Conservation (phyloP, 441 rosid genomes). For the Dalechampia spathulata region DNA sequence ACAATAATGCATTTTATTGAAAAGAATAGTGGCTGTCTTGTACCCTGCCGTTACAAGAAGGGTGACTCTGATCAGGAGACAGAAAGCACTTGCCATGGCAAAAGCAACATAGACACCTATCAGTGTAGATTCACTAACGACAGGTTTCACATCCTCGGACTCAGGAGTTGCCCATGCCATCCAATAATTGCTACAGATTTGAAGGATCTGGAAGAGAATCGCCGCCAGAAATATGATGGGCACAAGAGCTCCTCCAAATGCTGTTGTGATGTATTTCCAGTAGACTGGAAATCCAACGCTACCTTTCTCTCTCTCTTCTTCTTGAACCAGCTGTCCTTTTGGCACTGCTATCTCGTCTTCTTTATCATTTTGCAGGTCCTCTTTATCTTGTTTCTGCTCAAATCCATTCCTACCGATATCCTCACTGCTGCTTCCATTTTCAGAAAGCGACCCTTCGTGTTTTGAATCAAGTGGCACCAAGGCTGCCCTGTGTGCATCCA, state of each 20-base stretch:
- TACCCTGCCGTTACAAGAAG: conserved; percentile 54
- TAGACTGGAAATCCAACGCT: conserved; percentile 61
- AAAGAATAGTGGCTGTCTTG: conserved; percentile 22
- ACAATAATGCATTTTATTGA: background rate
- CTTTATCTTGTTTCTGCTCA: too few species aligned
- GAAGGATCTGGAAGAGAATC: conserved; percentile 54
- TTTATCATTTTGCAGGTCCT: conserved; percentile 20
- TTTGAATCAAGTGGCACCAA: conserved; percentile 38
- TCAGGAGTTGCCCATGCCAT: conserved; percentile 90
- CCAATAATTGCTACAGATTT: conserved; percentile 92
- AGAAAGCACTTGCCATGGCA: conserved; percentile 52
- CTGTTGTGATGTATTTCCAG: conserved; percentile 70
- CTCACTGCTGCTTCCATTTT: conserved; percentile 21
- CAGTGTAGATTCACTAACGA: conserved; percentile 25
- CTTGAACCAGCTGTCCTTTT: conserved; percentile 71
- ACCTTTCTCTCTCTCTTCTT: conserved; percentile 96
- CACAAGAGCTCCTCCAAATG: conserved; percentile 79
- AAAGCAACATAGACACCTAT: conserved; percentile 51
- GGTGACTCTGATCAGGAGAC: conserved; percentile 44
- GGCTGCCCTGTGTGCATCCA: conserved; percentile 73
- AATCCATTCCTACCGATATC: conserved; percentile 13
- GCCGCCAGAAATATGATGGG: conserved; percentile 70
- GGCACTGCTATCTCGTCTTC: conserved; percentile 28
- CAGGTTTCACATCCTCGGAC: conserved; percentile 50
- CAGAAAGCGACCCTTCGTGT: conserved; percentile 29